Base-by-base conservation (phyloP, 345 rosid genomes). In the Gossypioides kirkii region DNA sequence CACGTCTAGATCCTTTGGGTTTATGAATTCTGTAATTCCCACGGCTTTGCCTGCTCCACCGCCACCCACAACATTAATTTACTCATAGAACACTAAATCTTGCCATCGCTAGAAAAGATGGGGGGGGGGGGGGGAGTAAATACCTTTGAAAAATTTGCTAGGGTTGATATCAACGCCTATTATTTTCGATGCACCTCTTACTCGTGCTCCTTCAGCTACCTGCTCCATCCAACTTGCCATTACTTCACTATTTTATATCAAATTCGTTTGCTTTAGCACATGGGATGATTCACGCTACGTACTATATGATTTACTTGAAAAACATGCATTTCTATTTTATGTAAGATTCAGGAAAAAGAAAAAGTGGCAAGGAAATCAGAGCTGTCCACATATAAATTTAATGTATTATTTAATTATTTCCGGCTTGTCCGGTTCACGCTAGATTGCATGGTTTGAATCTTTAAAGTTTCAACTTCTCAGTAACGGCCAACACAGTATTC, bases 161-260 rank as follows among this genome's bases (percentile, higher is more conserved):
- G 86, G 74, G 77, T 85, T 85, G 54, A 77, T 68, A 63, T 91
- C 93, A 64, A 90, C 80, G 4, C 91, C 93, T 53, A 88, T 86
- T 2, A 90, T 88, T 71, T 77, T 86, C 9, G 89, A 83, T 13
- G 91, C 90, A 58, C 93, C 93, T 79, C 86, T 84, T 10, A 73
- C 87, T 71, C 91, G 78, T 20, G 90, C 85, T 72, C 90, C 93
- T 73, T 87, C 87, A 7, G 88, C 86, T 0, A 81, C 93, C 91
- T 91, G 74, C 53, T 75, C 18, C 16, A n/a, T 8, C 25, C 53
- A 62, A 36, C 26, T 22, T 9, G 20, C 43, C 18, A 54, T 17
- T 10, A 28, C 17, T 55, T 20, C 2, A 32, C 8, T 7, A 26
- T 60, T 14, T 60, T 60, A 32, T 8, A 54, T 54, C n/a, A n/a